Conservation (phyloP, 768 basidiomycete species). For the Rhodotorula kratochvilovae region DNA sequence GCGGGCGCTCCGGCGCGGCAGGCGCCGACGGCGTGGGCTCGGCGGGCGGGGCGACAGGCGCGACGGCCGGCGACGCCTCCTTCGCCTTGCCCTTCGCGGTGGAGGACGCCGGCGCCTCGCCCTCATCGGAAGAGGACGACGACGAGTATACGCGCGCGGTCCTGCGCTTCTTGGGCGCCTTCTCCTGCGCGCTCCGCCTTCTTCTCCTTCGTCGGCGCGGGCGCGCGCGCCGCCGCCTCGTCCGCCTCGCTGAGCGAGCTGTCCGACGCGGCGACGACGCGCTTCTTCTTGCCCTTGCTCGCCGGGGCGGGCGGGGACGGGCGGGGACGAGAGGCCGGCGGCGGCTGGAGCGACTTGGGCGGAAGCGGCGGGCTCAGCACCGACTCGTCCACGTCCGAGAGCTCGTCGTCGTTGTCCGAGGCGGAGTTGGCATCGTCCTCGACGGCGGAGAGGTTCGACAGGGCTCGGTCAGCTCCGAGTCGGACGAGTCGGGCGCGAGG, state of each 20-base stretch:
- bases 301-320: not conserved
- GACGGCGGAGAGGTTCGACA: conserved; percentile 31
- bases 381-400: conserved; percentile 3
- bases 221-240: not conserved
- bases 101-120: not conserved
- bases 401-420: conserved; percentile 3
- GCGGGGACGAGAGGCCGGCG: not conserved
- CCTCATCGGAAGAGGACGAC: not conserved
- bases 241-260: conserved; percentile 9
- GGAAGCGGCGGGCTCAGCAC: not conserved
- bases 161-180: conserved; percentile 23
- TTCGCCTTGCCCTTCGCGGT: not conserved
- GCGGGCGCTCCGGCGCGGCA: not conserved
- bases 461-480: conserved; percentile 37
- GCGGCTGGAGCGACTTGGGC: not conserved
- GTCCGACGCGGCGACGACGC: not conserved
- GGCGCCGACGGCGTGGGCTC: not conserved
- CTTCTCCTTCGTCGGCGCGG: not conserved
- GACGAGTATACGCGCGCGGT: conserved; percentile 13
- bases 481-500: conserved; percentile 21
- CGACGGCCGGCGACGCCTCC: not conserved
- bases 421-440: conserved; percentile 9
- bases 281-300: conserved; percentile 13
- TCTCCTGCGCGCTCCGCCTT: not conserved
- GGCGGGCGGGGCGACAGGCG: not conserved